Conservation (phyloP, 768 basidiomycete genomes). For the Lanmaoa rubissima region DNA sequence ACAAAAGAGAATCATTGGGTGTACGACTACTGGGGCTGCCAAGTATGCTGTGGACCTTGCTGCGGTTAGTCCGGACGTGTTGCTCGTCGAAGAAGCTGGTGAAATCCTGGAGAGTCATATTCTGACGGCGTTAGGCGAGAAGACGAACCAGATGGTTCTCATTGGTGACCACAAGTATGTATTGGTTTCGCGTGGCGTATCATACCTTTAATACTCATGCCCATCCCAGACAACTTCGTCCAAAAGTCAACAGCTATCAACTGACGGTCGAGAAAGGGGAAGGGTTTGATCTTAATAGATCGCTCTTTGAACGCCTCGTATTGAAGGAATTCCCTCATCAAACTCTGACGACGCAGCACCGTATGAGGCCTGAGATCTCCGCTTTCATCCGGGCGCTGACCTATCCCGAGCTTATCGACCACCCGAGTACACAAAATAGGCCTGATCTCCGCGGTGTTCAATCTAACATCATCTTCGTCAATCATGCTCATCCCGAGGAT, state of each 20-base stretch:
- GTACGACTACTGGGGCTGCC: conserved; percentile 70
- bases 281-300: conserved; percentile 64
- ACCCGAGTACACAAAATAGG: conserved; percentile 45
- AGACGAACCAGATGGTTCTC: conserved; percentile 55
- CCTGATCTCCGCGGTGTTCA: conserved; percentile 53
- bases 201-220: not conserved
- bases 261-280: conserved; percentile 70
- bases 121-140: conserved; percentile 51
- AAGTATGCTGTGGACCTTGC: conserved; percentile 53
- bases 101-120: conserved; percentile 72
- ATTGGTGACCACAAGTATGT: conserved; percentile 73
- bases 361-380: conserved; percentile 79
- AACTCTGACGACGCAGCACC: conserved; percentile 57
- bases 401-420: conserved; percentile 67
- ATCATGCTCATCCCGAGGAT: conserved; percentile 58
- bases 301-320: conserved; percentile 69
- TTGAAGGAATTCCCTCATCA: conserved; percentile 59
- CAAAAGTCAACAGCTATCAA: conserved; percentile 65
- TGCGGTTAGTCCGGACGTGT: conserved; percentile 45
- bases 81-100: conserved; percentile 73
- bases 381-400: conserved; percentile 58
- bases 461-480: conserved; percentile 61
- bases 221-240: conserved; percentile 58
- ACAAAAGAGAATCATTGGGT: conserved; percentile 59
- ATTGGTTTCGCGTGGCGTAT: not conserved